Evolutionary conservation across 1,284 basidiomycete species (phyloP).

Genomic region (Amylostereum areolatum): DNA sequence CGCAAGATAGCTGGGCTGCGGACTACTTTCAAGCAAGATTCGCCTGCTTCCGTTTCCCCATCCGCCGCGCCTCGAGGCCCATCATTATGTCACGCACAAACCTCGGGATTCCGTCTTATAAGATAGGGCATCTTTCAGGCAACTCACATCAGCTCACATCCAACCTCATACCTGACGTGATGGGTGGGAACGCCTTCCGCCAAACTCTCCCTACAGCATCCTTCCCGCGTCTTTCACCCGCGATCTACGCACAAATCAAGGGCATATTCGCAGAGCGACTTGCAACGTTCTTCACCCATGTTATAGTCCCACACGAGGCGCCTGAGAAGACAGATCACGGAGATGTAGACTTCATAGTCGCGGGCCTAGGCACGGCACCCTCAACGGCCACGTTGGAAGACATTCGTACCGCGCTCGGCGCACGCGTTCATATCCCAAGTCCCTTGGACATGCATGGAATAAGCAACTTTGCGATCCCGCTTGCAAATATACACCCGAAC

Average conservation of each 20-base stretch:
- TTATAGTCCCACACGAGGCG: conserved; percentile 50
- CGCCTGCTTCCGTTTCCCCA: too few species aligned
- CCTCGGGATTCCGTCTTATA: too few species aligned
- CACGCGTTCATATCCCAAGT: conserved; percentile 34
- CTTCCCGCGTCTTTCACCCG: conserved; percentile 54
- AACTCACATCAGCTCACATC: too few species aligned
- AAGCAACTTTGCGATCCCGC: conserved; percentile 55
- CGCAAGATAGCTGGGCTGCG: too few species aligned
- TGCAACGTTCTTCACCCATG: conserved; percentile 38
- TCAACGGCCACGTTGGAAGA: conserved; percentile 23
- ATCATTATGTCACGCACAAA: too few species aligned
- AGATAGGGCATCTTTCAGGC: too few species aligned
- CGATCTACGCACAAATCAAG: conserved; percentile 47
- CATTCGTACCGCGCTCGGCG: conserved; percentile 41
- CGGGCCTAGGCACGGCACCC: conserved; percentile 25
- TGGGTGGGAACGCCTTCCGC: conserved; percentile 68
- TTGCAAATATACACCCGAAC: conserved; percentile 19
- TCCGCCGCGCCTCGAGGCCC: too few species aligned
- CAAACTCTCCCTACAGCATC: conserved; percentile 32
- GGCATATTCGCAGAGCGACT: conserved; percentile 34
- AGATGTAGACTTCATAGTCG: conserved; percentile 61
- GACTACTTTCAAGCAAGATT: too few species aligned
- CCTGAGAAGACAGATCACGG: conserved; percentile 61
- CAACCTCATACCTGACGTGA: conserved; percentile 16
- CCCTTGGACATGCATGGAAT: conserved; percentile 45